Base-by-base conservation (phyloP, 2,329 filamentous ascomycete genomes). In the Epicoccum sorghinum region DNA sequence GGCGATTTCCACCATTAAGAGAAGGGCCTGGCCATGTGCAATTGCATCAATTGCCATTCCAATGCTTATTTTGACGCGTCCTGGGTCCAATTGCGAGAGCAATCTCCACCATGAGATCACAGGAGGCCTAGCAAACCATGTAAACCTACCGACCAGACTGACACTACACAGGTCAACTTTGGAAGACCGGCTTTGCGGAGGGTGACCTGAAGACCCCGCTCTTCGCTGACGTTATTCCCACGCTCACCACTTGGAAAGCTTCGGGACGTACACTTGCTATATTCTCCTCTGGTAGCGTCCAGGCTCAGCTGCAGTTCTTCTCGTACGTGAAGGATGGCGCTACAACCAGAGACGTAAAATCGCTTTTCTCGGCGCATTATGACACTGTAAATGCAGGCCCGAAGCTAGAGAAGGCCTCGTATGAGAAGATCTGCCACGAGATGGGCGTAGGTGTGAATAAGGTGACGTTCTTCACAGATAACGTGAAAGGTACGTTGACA, bases 381-480 rank as follows among this genome's bases (percentile, higher is more conserved):
- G 90, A 95, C 72, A 93, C 90, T 3, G 84, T 89, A 54, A 93
- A 90, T 71, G 90, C 90, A 29, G 90, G 90, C 1, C 81, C 84
- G 51, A 95, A 95, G 79, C 84, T 82, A 40, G 84, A 91, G 64
- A 71, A 76, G 35, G 73, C 71, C 22, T 93, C 89, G 71, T 95
- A 93, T 75, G 73, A 77, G 62, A 84, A 79, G 64, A 92, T 93
- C 62, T 79, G 83, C 42, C 72, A 73, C 41, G 76, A 79, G 56
- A 59, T 83, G 13, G 62, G 55, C 30, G 40, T 43, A 18, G 51
- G 48, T 7, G 51, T 44, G 35, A 48, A 29, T 9, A 79, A 83
- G 51, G 89, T 89, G 79, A 78, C 91, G n/a, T 95, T 95, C 72
- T 77, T 93, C 57, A 93, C 89, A 67, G 90, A 95, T 76, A 92